Conservation (phyloP, 306 rosid genomes). For the Trifolium subterraneum region DNA sequence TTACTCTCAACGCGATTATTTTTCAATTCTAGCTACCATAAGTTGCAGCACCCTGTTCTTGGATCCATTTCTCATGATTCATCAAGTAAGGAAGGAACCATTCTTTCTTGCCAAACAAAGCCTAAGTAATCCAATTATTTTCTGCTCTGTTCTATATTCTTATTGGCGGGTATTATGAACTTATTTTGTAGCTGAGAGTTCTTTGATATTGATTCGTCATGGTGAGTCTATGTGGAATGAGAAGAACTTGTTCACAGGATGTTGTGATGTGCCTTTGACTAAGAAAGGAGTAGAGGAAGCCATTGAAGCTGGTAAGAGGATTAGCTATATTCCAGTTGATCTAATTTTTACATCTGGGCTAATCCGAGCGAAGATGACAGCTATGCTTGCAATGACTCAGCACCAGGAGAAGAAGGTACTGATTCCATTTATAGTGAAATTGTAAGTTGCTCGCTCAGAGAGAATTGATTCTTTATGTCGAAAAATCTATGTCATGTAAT, state of each 20-base stretch:
- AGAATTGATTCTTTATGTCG: conserved; percentile 8
- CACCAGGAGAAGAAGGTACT: conserved; percentile 79
- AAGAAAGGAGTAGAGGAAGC: conserved; percentile 94
- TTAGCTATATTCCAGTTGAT: conserved; percentile 86
- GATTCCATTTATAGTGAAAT: not conserved
- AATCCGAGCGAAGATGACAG: conserved; percentile 96
- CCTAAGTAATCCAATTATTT: not conserved
- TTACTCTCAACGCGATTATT: conserved; percentile 42
- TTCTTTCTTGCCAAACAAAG: not conserved
- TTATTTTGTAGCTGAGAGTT: conserved; percentile 64
- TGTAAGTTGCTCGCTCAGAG: not conserved
- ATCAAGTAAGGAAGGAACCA: conserved; percentile 38
- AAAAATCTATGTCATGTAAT: not conserved
- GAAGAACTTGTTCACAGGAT: conserved; percentile 94
- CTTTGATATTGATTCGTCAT: conserved; percentile 85
- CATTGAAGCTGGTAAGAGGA: conserved; percentile 94
- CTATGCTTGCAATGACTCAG: conserved; percentile 98
- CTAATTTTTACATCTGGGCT: conserved; percentile 78
- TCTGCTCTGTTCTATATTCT: not conserved
- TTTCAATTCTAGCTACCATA: conserved; percentile 28
- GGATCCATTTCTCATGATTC: conserved; percentile 44
- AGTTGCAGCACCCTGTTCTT: not conserved
- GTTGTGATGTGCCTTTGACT: conserved; percentile 95
- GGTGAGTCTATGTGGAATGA: conserved; percentile 97
- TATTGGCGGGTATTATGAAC: conserved; percentile 1